Conservation (phyloP, 306 rosid species). For the Quercus aquifolioides region DNA sequence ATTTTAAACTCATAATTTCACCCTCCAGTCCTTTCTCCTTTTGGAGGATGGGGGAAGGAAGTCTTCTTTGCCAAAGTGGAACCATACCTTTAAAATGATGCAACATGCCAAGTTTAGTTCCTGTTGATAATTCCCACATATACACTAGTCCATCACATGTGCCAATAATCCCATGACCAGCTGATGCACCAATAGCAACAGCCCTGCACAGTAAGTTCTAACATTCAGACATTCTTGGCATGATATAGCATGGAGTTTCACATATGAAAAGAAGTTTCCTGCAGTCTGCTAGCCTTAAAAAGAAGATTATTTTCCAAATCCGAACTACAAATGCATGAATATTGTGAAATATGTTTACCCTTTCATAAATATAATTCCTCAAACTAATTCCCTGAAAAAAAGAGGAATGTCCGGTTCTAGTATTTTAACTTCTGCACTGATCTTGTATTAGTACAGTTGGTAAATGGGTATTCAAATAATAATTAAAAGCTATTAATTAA, state of each 20-base stretch:
- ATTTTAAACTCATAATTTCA: too few relatives aligned
- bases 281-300: too few relatives aligned
- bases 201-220: constrained; percentile 39
- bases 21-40: too few relatives aligned
- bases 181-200: constrained; percentile 56
- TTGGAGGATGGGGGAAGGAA: not conserved
- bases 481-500: not conserved
- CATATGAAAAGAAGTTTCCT: not conserved
- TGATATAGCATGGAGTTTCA: not conserved
- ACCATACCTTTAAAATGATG: constrained; percentile 68
- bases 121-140: constrained; percentile 70
- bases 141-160: constrained; percentile 62
- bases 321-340: not conserved
- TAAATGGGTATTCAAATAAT: not conserved
- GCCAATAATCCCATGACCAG: constrained; percentile 63
- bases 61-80: constrained; percentile 1
- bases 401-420: not conserved
- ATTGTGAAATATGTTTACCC: not conserved
- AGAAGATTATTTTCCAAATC: not conserved
- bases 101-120: constrained; percentile 55
- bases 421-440: not conserved
- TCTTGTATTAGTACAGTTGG: not conserved
- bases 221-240: constrained; percentile 3
- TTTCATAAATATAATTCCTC: not conserved
- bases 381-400: not conserved